These are phyloP conservation scores for Erysimum cheiri DNA, from an alignment of 441 rosid genomes.

Conservation along the genomic window DNA sequence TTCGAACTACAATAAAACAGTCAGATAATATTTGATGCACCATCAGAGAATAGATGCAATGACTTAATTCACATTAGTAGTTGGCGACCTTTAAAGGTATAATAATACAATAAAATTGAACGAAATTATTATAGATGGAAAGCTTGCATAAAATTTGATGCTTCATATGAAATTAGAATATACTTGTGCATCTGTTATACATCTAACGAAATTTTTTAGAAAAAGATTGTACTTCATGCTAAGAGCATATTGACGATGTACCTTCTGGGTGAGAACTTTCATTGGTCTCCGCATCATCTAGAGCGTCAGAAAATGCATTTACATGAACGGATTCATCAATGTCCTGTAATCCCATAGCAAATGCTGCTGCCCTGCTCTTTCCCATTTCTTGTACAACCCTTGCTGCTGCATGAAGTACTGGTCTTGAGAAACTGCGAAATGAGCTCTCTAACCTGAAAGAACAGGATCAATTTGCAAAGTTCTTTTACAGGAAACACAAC, in stretches of 20 bases:
- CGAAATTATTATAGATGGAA: slow-evolving; percentile 15
- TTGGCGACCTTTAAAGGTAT: slow-evolving; percentile 17
- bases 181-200: slow-evolving; percentile 20
- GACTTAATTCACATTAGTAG: slow-evolving; percentile 9
- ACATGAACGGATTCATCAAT: slow-evolving; percentile 88
- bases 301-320: slow-evolving; percentile 64
- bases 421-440: slow-evolving; percentile 98
- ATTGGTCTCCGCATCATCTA: slow-evolving; percentile 78
- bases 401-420: slow-evolving; percentile 99
- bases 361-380: slow-evolving; percentile 97
- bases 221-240: slow-evolving; percentile 6
- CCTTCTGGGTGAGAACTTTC: slow-evolving; percentile 93
- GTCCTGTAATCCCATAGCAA: slow-evolving; percentile 92
- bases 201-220: slow-evolving; percentile 9
- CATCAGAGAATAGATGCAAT: slow-evolving; percentile 27
- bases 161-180: slow-evolving; percentile 26
- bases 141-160: slow-evolving; percentile 27
- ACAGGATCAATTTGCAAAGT: slow-evolving; percentile 33
- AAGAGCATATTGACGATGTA: slow-evolving; percentile 35
- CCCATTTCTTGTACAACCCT: slow-evolving; percentile 99
- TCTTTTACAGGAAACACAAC: slow-evolving; percentile 25
- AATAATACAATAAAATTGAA: slow-evolving; percentile 23
- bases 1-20: slow-evolving; percentile 27
- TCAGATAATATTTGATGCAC: slow-evolving; percentile 28
- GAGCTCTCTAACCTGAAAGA: slow-evolving; percentile 93